These are phyloP conservation scores for Platanus orientalis DNA, from an alignment of 164 flowering plant genomes.

Conservation along the genomic window DNA sequence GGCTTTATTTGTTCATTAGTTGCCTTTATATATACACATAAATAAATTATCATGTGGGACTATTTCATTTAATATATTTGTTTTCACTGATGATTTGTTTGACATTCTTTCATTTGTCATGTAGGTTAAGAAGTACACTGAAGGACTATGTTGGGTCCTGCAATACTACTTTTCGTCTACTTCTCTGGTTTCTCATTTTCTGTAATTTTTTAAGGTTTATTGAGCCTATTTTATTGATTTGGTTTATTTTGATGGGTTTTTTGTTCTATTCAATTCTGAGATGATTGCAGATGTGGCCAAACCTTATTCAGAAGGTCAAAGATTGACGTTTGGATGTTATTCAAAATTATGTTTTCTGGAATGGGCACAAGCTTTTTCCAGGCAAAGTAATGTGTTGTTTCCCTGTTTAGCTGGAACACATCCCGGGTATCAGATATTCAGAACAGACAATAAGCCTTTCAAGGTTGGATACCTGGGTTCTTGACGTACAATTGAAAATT, in stretches of 20 bases:
- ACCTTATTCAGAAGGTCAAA: slow-evolving; percentile 73
- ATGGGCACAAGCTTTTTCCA: slow-evolving; percentile 78
- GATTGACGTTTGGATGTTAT: slow-evolving; percentile 81
- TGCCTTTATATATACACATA: no score
- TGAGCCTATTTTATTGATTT: neutral
- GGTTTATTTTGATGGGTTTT: neutral
- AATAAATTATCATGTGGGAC: no score
- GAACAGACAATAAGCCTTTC: slow-evolving; percentile 92
- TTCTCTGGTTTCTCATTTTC: slow-evolving; percentile 4
- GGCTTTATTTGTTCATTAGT: no score
- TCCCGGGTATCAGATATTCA: slow-evolving; percentile 84
- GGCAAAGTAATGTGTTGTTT: slow-evolving; percentile 62
- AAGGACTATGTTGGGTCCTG: no score
- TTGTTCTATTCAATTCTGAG: slow-evolving; percentile 5
- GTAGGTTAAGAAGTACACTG: no score
- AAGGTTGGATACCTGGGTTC: slow-evolving; percentile 47
- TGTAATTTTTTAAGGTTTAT: neutral
- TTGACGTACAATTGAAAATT: neutral
- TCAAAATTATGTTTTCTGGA: slow-evolving; percentile 84
- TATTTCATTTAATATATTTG: no score
- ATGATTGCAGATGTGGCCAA: slow-evolving; percentile 78
- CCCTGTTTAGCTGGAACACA: slow-evolving; percentile 95
- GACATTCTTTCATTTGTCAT: no score
- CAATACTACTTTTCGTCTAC: no score
- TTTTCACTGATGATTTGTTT: no score